phyloP scores from a whole-genome alignment of 345 rosid genomes.

The Lumnitzera racemosa region DNA sequence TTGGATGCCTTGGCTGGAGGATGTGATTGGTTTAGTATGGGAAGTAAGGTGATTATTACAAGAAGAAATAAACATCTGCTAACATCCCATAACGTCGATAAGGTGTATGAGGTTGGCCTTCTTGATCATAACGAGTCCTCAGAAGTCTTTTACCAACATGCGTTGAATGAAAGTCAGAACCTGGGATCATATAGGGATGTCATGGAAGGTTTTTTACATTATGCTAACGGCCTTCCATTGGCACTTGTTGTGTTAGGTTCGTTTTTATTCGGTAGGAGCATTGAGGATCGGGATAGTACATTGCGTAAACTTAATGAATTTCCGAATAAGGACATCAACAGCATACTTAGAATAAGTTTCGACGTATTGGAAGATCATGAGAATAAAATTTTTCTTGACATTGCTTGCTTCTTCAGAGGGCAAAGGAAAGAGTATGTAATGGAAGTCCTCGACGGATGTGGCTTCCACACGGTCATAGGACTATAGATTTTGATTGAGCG shows the following conservation, averaged over 20 bases:
- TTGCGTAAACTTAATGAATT: background rate
- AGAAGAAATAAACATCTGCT: background rate
- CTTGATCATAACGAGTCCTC: fast-evolving
- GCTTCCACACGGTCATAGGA: background rate
- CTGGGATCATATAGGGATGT: background rate
- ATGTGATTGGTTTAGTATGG: background rate
- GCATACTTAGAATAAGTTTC: background rate
- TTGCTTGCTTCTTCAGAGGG: background rate
- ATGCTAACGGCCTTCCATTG: slow-evolving; percentile 3
- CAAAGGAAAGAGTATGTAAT: fast-evolving
- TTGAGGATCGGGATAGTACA: too few species aligned
- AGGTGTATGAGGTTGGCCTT: background rate
- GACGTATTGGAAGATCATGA: background rate
- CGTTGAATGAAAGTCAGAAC: too few species aligned
- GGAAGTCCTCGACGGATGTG: background rate
- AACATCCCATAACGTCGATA: fast-evolving
- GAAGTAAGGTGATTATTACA: background rate
- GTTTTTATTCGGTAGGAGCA: too few species aligned
- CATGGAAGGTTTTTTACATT: background rate
- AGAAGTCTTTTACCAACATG: too few species aligned
- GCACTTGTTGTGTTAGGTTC: background rate
- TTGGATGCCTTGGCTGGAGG: background rate
- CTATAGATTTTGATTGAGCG: background rate
- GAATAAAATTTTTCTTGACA: slow-evolving; percentile 2
- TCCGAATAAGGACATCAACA: background rate